Evolutionary conservation across 164 flowering plant species (phyloP), one percentile per base, ranked within the genome.

Genomic region (Annona cherimola): DNA sequence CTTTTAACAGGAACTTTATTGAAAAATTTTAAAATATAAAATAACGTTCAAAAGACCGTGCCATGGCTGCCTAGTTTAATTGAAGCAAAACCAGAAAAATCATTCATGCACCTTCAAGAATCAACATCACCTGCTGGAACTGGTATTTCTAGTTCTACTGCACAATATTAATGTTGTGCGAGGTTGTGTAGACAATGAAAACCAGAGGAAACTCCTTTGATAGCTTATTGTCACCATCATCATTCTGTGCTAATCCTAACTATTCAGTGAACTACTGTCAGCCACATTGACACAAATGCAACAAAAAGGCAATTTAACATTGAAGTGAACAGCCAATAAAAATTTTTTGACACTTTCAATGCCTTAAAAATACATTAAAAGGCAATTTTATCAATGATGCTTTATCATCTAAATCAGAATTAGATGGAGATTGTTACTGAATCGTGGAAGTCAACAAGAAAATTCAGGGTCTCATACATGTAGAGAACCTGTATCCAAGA

Each of bases 401-500:
- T 4, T 16, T 61, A 4, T 61, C 11, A 61, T 55, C 66, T 65
- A 41, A 59, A 66, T 42, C 44, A 41, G 67, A 57, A n/a, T 61
- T 61, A n/a, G 35, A 61, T 16, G 18, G 63, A 61, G 63, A 26
- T 61, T 20, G 18, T 26, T 61, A 20, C 39, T 20, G 39, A 61
- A 18, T 4, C 8, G 19, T 6, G 14, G 55, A 50, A 50, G 57
- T 50, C 18, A 50, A 50, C 57, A 50, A 50, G 14, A 50, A 50
- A 26, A 26, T n/a, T 7, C 2, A 20, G 7, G 20, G 4, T 20
- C 19, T 50, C 42, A 61, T 68, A 90, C 94, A 84, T 81, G 78
- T 20, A 85, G 65, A 42, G 73, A 69, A 42, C 74, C 76, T 4
- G 90, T 84, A 75, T 84, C 77, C 57, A 87, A 18, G 62, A 69